These are phyloP conservation scores for Podaxis pistillaris DNA, from an alignment of 768 basidiomycete genomes.

Conservation along the genomic window DNA sequence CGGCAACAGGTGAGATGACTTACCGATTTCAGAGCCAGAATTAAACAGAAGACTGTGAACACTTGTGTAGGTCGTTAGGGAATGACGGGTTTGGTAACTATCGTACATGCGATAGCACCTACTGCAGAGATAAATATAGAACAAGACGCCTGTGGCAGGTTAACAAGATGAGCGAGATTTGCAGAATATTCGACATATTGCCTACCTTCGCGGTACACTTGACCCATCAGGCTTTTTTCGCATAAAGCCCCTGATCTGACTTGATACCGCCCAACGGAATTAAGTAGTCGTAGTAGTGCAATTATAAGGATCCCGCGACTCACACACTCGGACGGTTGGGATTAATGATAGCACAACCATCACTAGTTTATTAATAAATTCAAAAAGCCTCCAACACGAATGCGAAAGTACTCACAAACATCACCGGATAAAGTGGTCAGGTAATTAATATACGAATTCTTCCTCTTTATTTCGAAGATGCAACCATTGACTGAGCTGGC, in stretches of 20 bases:
- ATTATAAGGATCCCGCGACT: background rate
- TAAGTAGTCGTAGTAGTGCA: background rate
- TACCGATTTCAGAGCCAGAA: no score
- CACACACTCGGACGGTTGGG: background rate
- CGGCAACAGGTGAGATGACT: no score
- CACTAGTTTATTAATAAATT: background rate
- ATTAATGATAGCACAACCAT: background rate
- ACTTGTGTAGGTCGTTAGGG: no score
- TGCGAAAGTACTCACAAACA: background rate
- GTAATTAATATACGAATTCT: no score
- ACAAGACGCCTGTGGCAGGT: background rate
- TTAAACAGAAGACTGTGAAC: no score
- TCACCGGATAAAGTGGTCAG: no score
- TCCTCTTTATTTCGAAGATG: no score
- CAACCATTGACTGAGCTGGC: no score
- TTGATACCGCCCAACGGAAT: background rate
- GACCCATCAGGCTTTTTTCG: background rate
- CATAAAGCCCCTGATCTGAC: background rate
- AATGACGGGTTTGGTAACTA: no score
- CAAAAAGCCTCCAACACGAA: background rate
- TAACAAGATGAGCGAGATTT: background rate
- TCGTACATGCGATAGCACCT: background rate
- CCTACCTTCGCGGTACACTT: background rate
- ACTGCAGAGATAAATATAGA: background rate
- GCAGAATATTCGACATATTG: background rate